Evolutionary conservation across 2,329 filamentous ascomycete species (phyloP), one percentile per base, ranked within the genome.

Genomic region (Nothopassalora personata): DNA sequence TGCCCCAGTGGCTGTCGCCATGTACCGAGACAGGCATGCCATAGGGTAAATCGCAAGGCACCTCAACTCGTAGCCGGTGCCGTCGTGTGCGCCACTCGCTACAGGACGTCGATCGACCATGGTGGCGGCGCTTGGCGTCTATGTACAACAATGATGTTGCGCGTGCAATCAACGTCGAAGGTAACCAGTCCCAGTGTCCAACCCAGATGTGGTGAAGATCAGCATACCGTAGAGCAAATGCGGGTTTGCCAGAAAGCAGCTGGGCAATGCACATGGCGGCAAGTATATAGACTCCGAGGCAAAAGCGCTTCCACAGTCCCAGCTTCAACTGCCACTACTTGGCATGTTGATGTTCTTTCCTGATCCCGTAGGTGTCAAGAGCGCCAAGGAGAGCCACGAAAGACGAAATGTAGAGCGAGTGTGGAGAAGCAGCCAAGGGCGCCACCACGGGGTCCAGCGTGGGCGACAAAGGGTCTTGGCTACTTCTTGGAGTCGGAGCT

Each of bases 161-260:
- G 50, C 50, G 50, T 52, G 50, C 23, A 34, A 34, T 52, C 50
- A 34, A 52, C n/a, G 50, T 19, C 18, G 50, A 19, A 52, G 36
- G 11, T 13, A 13, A 39, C 36, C 18, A 52, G 50, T 7, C 28
- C 50, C 30, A 52, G 15, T 9, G 5, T 52, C 30, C 50, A 52
- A 4, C 18, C 28, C 50, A 15, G 6, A 34, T 8, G 9, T 19
- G 31, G 50, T n/a, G 30, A 52, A 52, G 50, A 52, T 52, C 30
- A 27, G 15, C 18, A 10, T n/a, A 36, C n/a, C 11, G 15, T 23
- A 52, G 8, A 7, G 11, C 10, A 31, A 8, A 34, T 34, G 4
- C 31, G 31, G 4, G 1, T 11, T 34, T 8, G 8, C 11, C 31
- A 11, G 11, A 8, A 34, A 34, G 15, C 47, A 49, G 19, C 11